Evolutionary conservation across 2,329 filamentous ascomycete species (phyloP).

Genomic region (Penicillium brevicompactum): DNA sequence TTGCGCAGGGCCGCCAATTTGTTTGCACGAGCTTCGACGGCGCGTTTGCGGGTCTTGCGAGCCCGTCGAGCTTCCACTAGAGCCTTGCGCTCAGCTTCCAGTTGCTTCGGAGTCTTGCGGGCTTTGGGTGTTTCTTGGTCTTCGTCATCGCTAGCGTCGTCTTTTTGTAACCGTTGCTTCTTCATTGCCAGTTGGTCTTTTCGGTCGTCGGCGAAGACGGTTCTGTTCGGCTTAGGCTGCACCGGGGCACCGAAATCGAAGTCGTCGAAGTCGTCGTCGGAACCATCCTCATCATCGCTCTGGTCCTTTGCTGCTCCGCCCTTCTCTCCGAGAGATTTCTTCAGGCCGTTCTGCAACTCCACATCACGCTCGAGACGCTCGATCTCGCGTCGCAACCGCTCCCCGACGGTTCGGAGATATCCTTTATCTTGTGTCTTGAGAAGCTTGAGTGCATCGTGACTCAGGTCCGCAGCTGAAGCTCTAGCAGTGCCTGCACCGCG

Average conservation of each 20-base stretch:
- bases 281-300: constrained; percentile 22
- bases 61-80: constrained; percentile 41
- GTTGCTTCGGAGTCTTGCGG: constrained; percentile 47
- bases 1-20: constrained; percentile 57
- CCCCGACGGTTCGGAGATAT: constrained; percentile 61
- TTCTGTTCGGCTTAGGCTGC: constrained; percentile 33
- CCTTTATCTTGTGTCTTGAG: constrained; percentile 68
- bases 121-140: constrained; percentile 14
- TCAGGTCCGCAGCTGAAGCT: constrained; percentile 48
- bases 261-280: constrained; percentile 23
- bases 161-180: constrained; percentile 21
- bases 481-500: constrained; percentile 37
- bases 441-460: constrained; percentile 61
- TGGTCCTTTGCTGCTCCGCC: constrained; percentile 25
- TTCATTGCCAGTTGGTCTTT: constrained; percentile 36
- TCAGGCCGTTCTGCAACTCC: constrained; percentile 43
- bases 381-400: constrained; percentile 57
- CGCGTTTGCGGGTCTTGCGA: constrained; percentile 51
- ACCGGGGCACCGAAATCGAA: constrained; percentile 24
- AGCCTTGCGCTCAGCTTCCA: constrained; percentile 45
- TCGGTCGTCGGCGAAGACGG: constrained; percentile 44
- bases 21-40: constrained; percentile 50
- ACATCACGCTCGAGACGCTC: constrained; percentile 52
- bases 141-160: constrained; percentile 29
- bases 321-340: constrained; percentile 29